phyloP scores from a whole-genome alignment of 805 yeast genomes.

The Ogataea henricii region DNA sequence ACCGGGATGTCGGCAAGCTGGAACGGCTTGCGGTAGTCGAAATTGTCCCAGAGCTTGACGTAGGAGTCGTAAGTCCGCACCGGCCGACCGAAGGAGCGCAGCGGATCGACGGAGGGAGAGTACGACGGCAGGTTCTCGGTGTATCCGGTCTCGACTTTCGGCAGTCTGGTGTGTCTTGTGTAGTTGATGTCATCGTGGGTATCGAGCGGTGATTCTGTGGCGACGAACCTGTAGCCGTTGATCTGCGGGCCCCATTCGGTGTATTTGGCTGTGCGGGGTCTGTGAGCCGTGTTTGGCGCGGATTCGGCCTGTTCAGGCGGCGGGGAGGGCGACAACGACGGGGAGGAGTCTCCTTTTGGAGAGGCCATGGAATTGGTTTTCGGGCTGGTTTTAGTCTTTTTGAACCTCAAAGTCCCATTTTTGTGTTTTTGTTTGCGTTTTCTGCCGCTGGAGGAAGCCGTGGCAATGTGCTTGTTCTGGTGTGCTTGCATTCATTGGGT shows the following conservation, averaged over 20 bases:
- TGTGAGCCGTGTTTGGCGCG: neutral
- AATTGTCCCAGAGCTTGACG: slow-evolving; percentile 9
- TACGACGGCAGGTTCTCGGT: slow-evolving; percentile 6
- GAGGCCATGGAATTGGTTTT: neutral
- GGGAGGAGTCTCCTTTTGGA: too few relatives aligned
- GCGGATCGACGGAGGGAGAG: neutral
- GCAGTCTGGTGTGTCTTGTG: slow-evolving; percentile 16
- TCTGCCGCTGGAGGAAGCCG: neutral
- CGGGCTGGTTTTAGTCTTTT: neutral
- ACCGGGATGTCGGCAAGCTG: slow-evolving; percentile 14
- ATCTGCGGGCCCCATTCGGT: slow-evolving; percentile 40
- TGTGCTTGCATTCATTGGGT: neutral
- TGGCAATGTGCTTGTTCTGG: neutral
- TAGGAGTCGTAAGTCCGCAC: slow-evolving; percentile 29
- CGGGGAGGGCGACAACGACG: too few relatives aligned
- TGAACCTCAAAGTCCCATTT: neutral
- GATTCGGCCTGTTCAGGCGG: too few relatives aligned
- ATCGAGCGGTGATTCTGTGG: slow-evolving; percentile 26
- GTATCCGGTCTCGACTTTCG: slow-evolving; percentile 15
- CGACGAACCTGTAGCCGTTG: slow-evolving; percentile 47
- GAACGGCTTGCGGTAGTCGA: slow-evolving; percentile 7
- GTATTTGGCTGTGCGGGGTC: neutral
- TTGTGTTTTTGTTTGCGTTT: neutral
- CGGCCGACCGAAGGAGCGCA: neutral
- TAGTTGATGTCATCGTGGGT: slow-evolving; percentile 10